Conservation (phyloP, 345 rosid species). For the Eucalyptus melliodora region DNA sequence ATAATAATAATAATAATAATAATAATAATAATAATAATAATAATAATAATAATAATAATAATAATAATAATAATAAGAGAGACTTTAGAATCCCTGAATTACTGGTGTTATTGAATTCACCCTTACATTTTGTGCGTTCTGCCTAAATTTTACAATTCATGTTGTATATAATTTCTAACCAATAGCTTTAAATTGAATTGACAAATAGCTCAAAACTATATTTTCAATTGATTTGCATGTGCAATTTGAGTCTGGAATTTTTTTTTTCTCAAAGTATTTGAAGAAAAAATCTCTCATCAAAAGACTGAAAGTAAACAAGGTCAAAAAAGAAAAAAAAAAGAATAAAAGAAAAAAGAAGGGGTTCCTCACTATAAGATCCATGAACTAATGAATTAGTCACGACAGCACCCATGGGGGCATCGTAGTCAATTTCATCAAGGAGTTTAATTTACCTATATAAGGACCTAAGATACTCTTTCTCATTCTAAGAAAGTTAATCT, state of each 20-base stretch:
- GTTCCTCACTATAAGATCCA: too few relatives aligned
- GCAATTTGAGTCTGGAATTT: background rate
- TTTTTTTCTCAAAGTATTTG: background rate
- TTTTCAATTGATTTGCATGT: background rate
- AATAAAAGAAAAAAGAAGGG: too few relatives aligned
- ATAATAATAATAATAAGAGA: background rate
- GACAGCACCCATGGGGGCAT: background rate
- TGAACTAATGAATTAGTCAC: background rate
- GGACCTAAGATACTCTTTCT: background rate
- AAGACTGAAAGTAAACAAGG: too few relatives aligned
- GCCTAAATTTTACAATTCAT: background rate
- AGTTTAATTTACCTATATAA: background rate
- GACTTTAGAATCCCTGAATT: background rate
- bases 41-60: too few relatives aligned
- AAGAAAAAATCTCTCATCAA: too few relatives aligned
- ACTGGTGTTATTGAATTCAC: background rate
- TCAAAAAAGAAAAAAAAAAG: too few relatives aligned
- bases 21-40: too few relatives aligned
- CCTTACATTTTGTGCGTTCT: background rate
- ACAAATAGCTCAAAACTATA: background rate
- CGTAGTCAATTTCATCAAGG: background rate
- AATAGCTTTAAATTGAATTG: too few relatives aligned
- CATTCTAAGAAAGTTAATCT: background rate
- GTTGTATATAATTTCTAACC: background rate
- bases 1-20: too few relatives aligned